Evolutionary conservation across 495 filamentous ascomycete genomes (phyloP).

Genomic region (Talaromyces ruber): DNA sequence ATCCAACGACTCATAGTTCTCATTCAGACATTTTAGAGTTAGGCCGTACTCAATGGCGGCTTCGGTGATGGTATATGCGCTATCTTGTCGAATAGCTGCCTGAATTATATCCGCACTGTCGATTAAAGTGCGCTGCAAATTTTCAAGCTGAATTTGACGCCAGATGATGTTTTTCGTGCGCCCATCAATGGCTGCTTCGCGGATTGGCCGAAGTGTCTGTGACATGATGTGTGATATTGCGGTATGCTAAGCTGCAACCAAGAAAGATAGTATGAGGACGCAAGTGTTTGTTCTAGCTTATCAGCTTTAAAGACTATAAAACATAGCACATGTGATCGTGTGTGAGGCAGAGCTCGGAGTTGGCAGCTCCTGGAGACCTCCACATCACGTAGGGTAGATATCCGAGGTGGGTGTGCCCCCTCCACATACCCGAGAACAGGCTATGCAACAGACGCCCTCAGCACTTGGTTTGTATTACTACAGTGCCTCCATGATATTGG

Average conservation of each 20-base stretch:
- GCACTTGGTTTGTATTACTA: neutral
- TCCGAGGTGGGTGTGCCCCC: neutral
- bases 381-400: neutral
- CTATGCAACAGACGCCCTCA: neutral
- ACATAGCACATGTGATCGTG: neutral
- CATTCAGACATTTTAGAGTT: slow-evolving; percentile 29
- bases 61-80: slow-evolving; percentile 25
- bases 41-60: slow-evolving; percentile 33
- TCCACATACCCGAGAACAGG: neutral
- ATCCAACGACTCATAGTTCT: slow-evolving; percentile 33
- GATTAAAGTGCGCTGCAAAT: slow-evolving; percentile 26
- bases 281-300: neutral
- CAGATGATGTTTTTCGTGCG: slow-evolving; percentile 37
- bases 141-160: slow-evolving; percentile 37
- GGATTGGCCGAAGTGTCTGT: slow-evolving; percentile 23
- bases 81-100: slow-evolving; percentile 31
- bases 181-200: slow-evolving; percentile 36
- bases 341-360: neutral
- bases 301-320: neutral
- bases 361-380: neutral
- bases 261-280: neutral
- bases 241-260: neutral
- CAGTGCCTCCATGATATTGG: neutral
- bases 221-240: slow-evolving; percentile 13
- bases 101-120: slow-evolving; percentile 22